Conservation (phyloP, 2,329 filamentous ascomycete genomes). For the Geosmithia putterillii region DNA sequence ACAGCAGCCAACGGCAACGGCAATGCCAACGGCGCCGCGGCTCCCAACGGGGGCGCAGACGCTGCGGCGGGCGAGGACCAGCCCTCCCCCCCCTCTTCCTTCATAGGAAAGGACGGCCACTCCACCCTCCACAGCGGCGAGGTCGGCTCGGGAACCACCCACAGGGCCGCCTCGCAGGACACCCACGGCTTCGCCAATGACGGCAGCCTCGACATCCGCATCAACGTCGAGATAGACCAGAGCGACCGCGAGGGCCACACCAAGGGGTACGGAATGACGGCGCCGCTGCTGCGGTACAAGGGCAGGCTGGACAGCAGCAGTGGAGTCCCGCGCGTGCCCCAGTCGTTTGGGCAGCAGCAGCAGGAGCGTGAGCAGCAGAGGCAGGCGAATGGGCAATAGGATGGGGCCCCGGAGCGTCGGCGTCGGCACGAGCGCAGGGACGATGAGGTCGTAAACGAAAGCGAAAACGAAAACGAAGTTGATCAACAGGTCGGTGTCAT, state of each 20-base stretch:
- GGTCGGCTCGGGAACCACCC: constrained; percentile 61
- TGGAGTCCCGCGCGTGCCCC: no score
- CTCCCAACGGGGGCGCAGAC: neutral
- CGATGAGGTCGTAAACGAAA: no score
- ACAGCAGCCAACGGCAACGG: constrained; percentile 12
- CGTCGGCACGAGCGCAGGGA: no score
- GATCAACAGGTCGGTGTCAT: no score
- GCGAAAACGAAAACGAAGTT: no score
- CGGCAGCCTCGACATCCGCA: constrained; percentile 63
- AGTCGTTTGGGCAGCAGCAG: no score
- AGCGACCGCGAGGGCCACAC: constrained; percentile 71
- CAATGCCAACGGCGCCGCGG: constrained; percentile 5
- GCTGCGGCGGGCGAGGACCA: neutral
- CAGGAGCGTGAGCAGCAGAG: no score
- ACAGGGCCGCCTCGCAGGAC: constrained; percentile 54
- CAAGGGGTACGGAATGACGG: constrained; percentile 68
- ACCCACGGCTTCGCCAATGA: constrained; percentile 43
- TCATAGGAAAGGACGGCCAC: constrained; percentile 50
- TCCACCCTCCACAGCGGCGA: constrained; percentile 65
- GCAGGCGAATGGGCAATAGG: no score
- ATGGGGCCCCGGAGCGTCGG: no score
- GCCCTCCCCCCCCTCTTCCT: no score
- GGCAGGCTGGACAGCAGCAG: neutral
- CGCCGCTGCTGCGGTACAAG: constrained; percentile 53
- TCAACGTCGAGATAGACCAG: constrained; percentile 82